Conservation (phyloP, 2,329 filamentous ascomycete species). For the Phialocephala subalpina region DNA sequence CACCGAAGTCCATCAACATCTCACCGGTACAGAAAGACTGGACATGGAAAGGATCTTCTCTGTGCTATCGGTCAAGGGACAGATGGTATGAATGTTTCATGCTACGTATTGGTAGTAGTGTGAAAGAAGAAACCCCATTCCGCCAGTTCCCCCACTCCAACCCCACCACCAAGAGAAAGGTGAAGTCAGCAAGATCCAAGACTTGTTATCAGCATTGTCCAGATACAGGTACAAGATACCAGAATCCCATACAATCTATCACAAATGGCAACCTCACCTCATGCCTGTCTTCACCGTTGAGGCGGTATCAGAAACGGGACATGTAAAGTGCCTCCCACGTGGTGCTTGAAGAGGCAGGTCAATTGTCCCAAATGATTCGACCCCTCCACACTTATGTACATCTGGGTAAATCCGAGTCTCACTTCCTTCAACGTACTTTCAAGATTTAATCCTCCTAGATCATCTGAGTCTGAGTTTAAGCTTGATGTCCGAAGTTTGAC, state of each 20-base stretch:
- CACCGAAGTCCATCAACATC: not conserved
- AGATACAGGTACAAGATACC: not conserved
- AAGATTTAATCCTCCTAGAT: not conserved
- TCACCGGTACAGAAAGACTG: not conserved
- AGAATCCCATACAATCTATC: not conserved
- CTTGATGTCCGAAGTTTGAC: not conserved
- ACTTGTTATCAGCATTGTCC: not conserved
- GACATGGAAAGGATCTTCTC: not conserved
- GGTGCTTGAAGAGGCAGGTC: constrained; percentile 3
- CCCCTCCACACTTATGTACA: not conserved
- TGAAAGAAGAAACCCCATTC: not conserved
- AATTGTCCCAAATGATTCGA: not conserved
- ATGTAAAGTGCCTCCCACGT: constrained; percentile 1
- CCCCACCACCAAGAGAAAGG: not conserved
- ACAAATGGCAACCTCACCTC: not conserved
- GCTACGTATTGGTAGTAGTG: not conserved
- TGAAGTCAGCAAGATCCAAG: not conserved
- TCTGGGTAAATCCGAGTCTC: not conserved
- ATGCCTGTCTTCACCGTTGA: constrained; percentile 2
- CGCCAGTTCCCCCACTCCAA: not conserved
- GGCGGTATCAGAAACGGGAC: not conserved
- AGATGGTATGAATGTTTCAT: not conserved
- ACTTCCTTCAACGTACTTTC: not conserved
- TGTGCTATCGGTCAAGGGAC: not conserved
- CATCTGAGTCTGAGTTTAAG: not conserved